These are phyloP conservation scores for Ophiocordyceps camponoti-rufipedis DNA, from an alignment of 2,329 filamentous ascomycete species.

Conservation along the genomic window DNA sequence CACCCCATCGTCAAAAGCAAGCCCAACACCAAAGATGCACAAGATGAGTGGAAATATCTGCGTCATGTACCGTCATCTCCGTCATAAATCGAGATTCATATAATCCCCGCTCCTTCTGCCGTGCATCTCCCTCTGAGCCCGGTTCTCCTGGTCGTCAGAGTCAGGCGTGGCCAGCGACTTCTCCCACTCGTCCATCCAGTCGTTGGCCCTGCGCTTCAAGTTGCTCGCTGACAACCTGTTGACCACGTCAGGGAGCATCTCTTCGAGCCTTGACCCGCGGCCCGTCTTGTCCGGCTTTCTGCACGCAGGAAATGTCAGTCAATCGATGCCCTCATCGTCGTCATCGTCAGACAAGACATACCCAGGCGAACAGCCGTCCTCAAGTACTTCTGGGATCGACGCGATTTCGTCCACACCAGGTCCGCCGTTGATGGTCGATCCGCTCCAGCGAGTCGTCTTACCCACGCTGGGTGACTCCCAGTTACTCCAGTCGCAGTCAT, in stretches of 20 bases:
- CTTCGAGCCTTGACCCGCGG: constrained; percentile 25
- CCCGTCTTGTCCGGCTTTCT: constrained; percentile 16
- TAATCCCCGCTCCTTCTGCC: background rate
- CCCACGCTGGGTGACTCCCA: constrained; percentile 40
- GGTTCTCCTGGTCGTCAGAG: constrained; percentile 15
- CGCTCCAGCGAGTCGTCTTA: constrained; percentile 45
- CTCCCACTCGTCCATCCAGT: constrained; percentile 85
- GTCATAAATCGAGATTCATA: background rate
- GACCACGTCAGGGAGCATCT: constrained; percentile 50
- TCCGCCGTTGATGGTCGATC: constrained; percentile 31
- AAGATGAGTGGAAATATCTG: background rate
- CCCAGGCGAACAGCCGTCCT: constrained; percentile 27
- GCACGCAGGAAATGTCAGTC: background rate
- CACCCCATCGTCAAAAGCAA: background rate
- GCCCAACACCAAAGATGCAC: background rate
- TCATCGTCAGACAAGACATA: constrained; percentile 12
- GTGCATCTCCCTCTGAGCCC: background rate
- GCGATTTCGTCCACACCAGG: constrained; percentile 21
- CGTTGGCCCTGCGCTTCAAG: constrained; percentile 65
- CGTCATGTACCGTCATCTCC: background rate
- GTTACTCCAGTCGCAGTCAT: constrained; percentile 46
- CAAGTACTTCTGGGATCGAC: constrained; percentile 26
- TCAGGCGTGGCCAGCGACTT: constrained; percentile 25
- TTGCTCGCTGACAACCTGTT: constrained; percentile 57
- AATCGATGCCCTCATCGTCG: background rate